Evolutionary conservation across 169 alveolate genomes (phyloP), one percentile per base, ranked within the genome.

Genomic region (Cryptosporidium sp.): DNA sequence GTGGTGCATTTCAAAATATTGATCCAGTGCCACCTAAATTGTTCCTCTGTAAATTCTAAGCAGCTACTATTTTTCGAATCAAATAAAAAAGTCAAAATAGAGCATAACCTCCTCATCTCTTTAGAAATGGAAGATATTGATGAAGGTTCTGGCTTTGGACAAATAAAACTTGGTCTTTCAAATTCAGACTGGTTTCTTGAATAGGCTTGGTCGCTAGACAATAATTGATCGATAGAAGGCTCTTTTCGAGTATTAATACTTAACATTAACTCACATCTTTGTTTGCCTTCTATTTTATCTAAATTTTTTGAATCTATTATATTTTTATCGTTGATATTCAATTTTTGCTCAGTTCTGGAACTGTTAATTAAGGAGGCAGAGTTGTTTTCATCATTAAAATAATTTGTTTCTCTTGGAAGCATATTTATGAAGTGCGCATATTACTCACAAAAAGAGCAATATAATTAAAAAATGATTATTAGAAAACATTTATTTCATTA

Each of bases 1-100:
- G 23, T 44, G 26, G 60, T 70, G 29, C 29, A 70, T 70, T 39
- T 70, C n/a, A 39, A 48, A 26, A 44, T 45, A 35, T 44, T 26
- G n/a, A 70, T 21, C 84, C 84, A 70, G n/a, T 70, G 84, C 60
- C 84, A 70, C 21, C 67, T 39, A 45, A 8, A 70, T 45, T 70
- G 65, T 39, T 70, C 84, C 42, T 70, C 65, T 9, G 42, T 39
- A 45, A 70, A 45, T 23, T 70, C 65, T n/a, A 10, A 23, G 4
- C 4, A 42, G 3, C 7, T 3, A 42, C 44, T 39, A 8, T 45
- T 4, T n/a, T 48, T 70, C 12, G 18, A 33, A 31, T 65, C 72
- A 70, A 26, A 35, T 44, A 70, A 26, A 29, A 37, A 14, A 44
- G 14, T 70, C n/a, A 70, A 35, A 70, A 39, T 70, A 39, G 6